phyloP scores from a whole-genome alignment of 805 yeast genomes.

The Ogataea saltuana region DNA sequence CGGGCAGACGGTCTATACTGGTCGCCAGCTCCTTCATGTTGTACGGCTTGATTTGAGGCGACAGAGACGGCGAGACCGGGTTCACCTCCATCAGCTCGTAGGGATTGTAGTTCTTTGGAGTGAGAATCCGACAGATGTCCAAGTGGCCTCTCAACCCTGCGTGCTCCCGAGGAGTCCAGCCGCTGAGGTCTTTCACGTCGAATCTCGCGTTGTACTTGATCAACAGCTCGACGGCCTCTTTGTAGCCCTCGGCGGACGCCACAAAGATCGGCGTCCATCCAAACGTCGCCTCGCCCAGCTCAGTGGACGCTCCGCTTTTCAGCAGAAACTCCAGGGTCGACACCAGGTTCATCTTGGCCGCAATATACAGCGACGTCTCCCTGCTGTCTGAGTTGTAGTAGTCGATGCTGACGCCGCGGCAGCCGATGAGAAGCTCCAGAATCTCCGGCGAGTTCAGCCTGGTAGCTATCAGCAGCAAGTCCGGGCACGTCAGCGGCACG shows the following conservation, averaged over 20 bases:
- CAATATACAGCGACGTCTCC: constrained; percentile 84
- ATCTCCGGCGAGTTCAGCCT: constrained; percentile 63
- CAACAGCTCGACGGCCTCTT: constrained; percentile 55
- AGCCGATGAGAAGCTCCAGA: constrained; percentile 50
- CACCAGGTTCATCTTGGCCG: constrained; percentile 61
- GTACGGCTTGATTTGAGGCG: constrained; percentile 39
- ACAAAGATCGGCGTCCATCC: constrained; percentile 95
- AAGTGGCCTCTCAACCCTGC: constrained; percentile 89
- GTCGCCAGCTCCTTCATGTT: constrained; percentile 22
- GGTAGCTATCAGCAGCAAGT: constrained; percentile 64
- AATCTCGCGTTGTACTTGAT: constrained; percentile 54
- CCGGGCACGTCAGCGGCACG: constrained; percentile 49
- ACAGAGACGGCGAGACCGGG: constrained; percentile 27
- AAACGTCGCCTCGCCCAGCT: constrained; percentile 71
- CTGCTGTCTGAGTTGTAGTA: constrained; percentile 57
- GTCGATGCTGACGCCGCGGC: constrained; percentile 64
- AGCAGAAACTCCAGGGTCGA: constrained; percentile 58
- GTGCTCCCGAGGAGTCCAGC: constrained; percentile 98
- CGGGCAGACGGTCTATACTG: constrained; percentile 31
- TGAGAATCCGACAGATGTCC: constrained; percentile 60
- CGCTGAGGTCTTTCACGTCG: constrained; percentile 71
- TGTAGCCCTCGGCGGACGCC: constrained; percentile 84
- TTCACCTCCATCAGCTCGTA: constrained; percentile 25
- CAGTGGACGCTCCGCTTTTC: constrained; percentile 64
- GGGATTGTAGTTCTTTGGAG: constrained; percentile 47